Evolutionary conservation across 306 rosid species (phyloP).

Genomic region (Castanea mollissima): DNA sequence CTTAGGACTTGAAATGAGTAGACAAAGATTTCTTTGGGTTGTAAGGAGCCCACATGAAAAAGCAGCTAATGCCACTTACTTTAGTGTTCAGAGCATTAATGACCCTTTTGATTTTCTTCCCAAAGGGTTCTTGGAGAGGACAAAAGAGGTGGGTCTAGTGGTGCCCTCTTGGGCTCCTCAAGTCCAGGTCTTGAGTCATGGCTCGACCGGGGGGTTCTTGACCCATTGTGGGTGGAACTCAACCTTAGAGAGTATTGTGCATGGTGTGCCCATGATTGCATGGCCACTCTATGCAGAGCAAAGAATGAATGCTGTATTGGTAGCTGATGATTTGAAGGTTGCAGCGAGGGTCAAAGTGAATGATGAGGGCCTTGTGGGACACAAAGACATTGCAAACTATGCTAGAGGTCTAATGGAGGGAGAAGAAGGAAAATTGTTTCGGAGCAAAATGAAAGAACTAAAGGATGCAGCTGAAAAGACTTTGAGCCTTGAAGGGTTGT

Average conservation of each 20-base stretch:
- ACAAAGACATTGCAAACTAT: not conserved
- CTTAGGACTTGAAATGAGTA: constrained; percentile 24
- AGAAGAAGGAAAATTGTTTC: not conserved
- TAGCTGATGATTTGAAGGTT: not conserved
- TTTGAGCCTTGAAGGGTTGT: not conserved
- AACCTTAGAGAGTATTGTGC: not conserved
- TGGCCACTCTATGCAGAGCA: not conserved
- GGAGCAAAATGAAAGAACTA: not conserved
- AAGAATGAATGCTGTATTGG: not conserved
- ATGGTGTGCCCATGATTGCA: not conserved
- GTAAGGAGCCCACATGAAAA: constrained; percentile 24
- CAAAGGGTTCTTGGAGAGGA: not conserved
- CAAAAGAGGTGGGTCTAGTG: not conserved
- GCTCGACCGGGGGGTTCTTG: not conserved
- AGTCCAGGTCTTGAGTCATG: not conserved
- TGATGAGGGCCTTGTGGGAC: not conserved
- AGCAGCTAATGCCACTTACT: constrained; percentile 4
- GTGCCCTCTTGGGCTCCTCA: not conserved
- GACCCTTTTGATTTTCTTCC: not conserved
- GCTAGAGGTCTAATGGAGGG: not conserved
- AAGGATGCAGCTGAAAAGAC: not conserved
- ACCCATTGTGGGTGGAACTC: not conserved
- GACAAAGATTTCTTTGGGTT: constrained; percentile 31
- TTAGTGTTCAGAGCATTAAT: not conserved
- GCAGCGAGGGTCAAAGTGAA: not conserved